Conservation (phyloP, 139 green algal species). For the Chlorella sp. region DNA sequence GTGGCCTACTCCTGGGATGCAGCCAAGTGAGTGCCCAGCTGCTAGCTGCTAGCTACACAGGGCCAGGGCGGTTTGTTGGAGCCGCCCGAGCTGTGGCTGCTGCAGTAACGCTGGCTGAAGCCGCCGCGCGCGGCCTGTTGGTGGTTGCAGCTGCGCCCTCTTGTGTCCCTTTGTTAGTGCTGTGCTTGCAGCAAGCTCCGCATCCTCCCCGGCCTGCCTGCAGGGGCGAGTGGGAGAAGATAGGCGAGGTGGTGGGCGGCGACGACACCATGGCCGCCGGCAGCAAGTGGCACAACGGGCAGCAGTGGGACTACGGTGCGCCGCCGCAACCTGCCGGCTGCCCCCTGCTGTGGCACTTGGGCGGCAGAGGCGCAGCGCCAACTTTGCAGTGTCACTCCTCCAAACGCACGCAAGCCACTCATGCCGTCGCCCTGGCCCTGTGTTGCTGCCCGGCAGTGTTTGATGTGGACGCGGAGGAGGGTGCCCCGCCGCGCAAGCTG, state of each 20-base stretch:
- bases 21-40: constrained; percentile 31
- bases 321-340: background rate
- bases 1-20: constrained; percentile 86
- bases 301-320: constrained; percentile 37
- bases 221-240: constrained; percentile 82
- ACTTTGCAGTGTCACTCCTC: too few relatives aligned
- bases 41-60: too few relatives aligned
- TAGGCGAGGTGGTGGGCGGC: constrained; percentile 86
- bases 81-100: too few relatives aligned
- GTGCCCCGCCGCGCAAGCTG: constrained; percentile 74
- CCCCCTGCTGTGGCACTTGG: background rate
- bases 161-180: too few relatives aligned
- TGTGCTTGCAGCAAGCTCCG: too few relatives aligned
- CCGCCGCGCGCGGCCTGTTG: too few relatives aligned
- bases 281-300: constrained; percentile 59
- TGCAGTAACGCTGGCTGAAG: too few relatives aligned
- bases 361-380: too few relatives aligned
- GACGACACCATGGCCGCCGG: constrained; percentile 44
- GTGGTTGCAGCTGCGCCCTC: too few relatives aligned
- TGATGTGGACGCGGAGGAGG: constrained; percentile 93
- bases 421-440: background rate
- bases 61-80: too few relatives aligned
- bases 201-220: background rate
- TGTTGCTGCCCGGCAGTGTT: constrained; percentile 71
- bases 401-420: too few relatives aligned